Evolutionary conservation across 139 green algal species (phyloP), one percentile per base, ranked within the genome.

Genomic region (Chlorella sp.): DNA sequence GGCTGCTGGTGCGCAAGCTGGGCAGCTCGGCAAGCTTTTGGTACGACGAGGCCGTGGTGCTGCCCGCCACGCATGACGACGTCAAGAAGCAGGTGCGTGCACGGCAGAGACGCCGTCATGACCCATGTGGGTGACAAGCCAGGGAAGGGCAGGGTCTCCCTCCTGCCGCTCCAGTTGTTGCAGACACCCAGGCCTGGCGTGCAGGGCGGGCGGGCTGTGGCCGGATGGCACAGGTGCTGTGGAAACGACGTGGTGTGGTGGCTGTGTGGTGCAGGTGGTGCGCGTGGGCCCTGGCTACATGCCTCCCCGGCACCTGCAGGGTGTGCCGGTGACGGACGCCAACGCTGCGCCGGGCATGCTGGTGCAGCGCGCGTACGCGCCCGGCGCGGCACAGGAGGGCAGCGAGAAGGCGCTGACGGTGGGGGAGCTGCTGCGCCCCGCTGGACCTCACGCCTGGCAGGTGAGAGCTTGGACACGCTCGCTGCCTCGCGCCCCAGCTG

Each of bases 1-100:
- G 78, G 17, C 70, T 84, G 67, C 72, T 84, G 42, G 70, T 83
- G 23, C 49, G 69, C 24, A 67, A 67, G 51, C 69, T 74, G 42
- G 72, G 73, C 31, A 69, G 36, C 49, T 73, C 73, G 2, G 50
- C 70, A 33, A 27, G 36, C 24, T 73, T 61, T 32, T 78, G 73
- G 73, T 78, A 78, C 24, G 73, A 78, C 27, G 73, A 78, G 35
- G 32, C 73, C 20, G 66, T 78, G 35, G 50, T 78, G 49, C 66
- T 78, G 50, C 73, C 73, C 23, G 73, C 73, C 23, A 36, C 42
- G 2, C 34, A 55, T 2, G 26, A 55, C 3, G 73, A 78, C 33
- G 50, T 78, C 31, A 17, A 67, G 14, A 72, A 67, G 64, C 73
- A 78, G 66, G 35, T 69, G 3, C 3, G 61, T 29, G n/a, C n/a